Conservation (phyloP, 345 rosid species). For the Barbarea vulgaris region DNA sequence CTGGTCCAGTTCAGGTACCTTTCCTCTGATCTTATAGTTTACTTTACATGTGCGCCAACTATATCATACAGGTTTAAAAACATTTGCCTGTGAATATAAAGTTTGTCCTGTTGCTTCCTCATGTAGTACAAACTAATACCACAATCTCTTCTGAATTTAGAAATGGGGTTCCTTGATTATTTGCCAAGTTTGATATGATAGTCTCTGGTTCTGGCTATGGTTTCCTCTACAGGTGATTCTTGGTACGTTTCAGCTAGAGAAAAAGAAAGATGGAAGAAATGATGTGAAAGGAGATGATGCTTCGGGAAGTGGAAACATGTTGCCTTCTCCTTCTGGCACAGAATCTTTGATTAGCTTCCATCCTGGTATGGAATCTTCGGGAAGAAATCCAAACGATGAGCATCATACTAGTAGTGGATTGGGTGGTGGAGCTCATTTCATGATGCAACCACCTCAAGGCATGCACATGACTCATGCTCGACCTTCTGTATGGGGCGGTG, state of each 20-base stretch:
- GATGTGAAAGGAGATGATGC: conserved; percentile 56
- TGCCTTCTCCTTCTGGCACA: conserved; percentile 57
- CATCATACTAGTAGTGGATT: conserved; percentile 33
- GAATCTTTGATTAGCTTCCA: conserved; percentile 49
- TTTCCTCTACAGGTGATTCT: conserved; percentile 58
- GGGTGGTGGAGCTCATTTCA: conserved; percentile 56
- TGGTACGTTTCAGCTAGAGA: conserved; percentile 62
- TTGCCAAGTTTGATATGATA: background rate
- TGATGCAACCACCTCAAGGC: conserved; percentile 54
- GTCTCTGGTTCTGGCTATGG: background rate
- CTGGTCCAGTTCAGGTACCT: conserved; percentile 89
- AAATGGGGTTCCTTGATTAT: background rate
- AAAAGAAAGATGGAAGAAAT: conserved; percentile 50
- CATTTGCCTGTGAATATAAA: background rate
- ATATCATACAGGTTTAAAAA: background rate
- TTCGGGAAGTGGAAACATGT: conserved; percentile 52
- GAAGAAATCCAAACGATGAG: conserved; percentile 59
- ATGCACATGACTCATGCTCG: conserved; percentile 49
- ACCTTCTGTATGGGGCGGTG: conserved; percentile 56
- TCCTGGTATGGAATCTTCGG: conserved; percentile 51
- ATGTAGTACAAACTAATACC: background rate
- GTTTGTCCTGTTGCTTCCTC: background rate
- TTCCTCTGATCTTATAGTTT: background rate
- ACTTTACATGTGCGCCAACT: background rate
- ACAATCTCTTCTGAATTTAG: background rate